phyloP scores from a whole-genome alignment of 164 flowering plant genomes.

The Dillenia turbinata region DNA sequence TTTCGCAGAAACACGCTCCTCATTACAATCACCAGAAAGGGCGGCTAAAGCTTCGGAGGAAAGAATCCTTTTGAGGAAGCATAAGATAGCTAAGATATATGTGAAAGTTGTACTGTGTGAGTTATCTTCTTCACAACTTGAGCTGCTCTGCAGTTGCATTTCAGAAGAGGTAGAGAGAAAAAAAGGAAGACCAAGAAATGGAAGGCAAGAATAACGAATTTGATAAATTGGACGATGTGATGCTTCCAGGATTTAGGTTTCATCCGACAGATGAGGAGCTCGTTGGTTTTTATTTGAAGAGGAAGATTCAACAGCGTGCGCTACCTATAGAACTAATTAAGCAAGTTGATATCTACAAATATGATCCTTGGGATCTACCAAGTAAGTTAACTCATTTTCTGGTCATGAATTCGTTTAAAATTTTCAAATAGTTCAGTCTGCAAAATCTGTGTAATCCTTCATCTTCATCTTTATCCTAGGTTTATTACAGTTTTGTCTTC shows the following conservation, averaged over 20 bases:
- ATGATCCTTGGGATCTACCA: slow-evolving; percentile 79
- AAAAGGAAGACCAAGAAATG: slow-evolving; percentile 9
- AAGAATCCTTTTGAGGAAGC: slow-evolving; percentile 19
- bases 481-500: too few relatives aligned
- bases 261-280: slow-evolving; percentile 75
- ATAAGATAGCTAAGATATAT: not conserved
- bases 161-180: not conserved
- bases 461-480: too few relatives aligned
- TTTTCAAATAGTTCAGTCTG: too few relatives aligned
- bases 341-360: slow-evolving; percentile 58
- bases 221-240: slow-evolving; percentile 41
- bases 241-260: slow-evolving; percentile 61
- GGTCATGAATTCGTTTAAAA: not conserved
- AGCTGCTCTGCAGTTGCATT: not conserved
- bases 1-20: too few relatives aligned
- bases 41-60: slow-evolving; percentile 21
- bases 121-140: not conserved
- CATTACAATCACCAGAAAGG: slow-evolving; percentile 2
- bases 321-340: slow-evolving; percentile 56
- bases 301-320: slow-evolving; percentile 41
- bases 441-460: too few relatives aligned
- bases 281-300: slow-evolving; percentile 52
- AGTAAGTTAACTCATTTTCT: slow-evolving; percentile 31
- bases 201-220: slow-evolving; percentile 23
- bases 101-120: slow-evolving; percentile 2